Evolutionary conservation across 305 asterid species (phyloP).

Genomic region (Fraxinus latifolia): DNA sequence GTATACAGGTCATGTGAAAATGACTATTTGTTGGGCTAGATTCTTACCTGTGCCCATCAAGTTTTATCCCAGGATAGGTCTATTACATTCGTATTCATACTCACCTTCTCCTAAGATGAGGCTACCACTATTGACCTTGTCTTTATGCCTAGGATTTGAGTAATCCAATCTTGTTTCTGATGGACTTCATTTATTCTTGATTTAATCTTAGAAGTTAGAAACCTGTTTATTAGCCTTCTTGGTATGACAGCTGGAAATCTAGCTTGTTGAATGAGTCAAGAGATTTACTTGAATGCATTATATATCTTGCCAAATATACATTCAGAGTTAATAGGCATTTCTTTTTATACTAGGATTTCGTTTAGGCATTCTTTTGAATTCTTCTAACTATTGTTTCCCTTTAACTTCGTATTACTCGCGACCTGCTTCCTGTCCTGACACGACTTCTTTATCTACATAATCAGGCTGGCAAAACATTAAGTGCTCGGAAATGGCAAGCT

Average conservation of each 20-base stretch:
- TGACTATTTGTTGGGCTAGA: not conserved
- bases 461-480: constrained; percentile 83
- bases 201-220: not conserved
- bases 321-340: not conserved
- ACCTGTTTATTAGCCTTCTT: not conserved
- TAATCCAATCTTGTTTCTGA: not conserved
- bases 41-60: not conserved
- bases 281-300: not conserved
- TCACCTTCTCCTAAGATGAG: not conserved
- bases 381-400: not conserved
- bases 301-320: not conserved
- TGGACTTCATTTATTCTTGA: not conserved
- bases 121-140: not conserved
- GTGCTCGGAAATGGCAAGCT: constrained; percentile 76
- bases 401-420: not conserved
- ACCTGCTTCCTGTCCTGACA: constrained; percentile 10
- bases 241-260: constrained; percentile 6
- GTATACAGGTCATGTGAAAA: not conserved
- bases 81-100: not conserved
- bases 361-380: constrained; percentile 10
- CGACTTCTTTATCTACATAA: constrained; percentile 23
- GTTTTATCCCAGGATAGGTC: not conserved
- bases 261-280: constrained; percentile 8
- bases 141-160: not conserved
- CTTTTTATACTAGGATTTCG: constrained; percentile 10